These are phyloP conservation scores for Plasmodium vivax DNA, from an alignment of 169 alveolate genomes.

Conservation along the genomic window DNA sequence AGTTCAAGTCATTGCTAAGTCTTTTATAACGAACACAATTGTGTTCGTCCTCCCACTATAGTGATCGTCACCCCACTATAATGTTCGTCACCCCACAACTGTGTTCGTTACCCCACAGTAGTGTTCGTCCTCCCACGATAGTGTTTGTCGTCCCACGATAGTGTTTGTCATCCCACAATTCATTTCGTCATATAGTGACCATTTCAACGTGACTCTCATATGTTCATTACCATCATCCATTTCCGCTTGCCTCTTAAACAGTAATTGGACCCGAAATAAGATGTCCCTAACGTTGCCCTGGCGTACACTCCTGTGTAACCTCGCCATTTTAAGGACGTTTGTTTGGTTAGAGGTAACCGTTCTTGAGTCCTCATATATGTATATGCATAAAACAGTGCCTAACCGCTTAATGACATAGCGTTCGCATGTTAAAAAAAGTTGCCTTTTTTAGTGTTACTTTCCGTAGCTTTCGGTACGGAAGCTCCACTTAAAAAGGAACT, in stretches of 20 bases:
- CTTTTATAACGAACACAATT: too few relatives aligned
- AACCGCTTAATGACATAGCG: not conserved
- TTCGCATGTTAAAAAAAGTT: not conserved
- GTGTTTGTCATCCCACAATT: not conserved
- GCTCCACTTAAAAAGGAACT: not conserved
- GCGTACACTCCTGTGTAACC: not conserved
- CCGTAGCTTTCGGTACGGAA: not conserved
- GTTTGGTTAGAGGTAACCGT: not conserved
- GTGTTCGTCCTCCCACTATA: too few relatives aligned
- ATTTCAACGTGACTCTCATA: too few relatives aligned
- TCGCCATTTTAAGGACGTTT: not conserved
- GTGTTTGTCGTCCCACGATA: not conserved
- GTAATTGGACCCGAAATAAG: not conserved
- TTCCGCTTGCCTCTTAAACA: not conserved
- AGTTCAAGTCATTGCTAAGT: not conserved
- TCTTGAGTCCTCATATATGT: not conserved
- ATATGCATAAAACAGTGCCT: not conserved
- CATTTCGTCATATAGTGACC: too few relatives aligned
- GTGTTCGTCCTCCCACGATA: not conserved
- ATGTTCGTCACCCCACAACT: too few relatives aligned
- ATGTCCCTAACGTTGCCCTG: not conserved
- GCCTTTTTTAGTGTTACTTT: not conserved
- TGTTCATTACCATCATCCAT: too few relatives aligned
- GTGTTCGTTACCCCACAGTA: too few relatives aligned
- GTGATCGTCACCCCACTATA: too few relatives aligned